Evolutionary conservation across 305 asterid genomes (phyloP).

Genomic region (Plantago lanceolata): DNA sequence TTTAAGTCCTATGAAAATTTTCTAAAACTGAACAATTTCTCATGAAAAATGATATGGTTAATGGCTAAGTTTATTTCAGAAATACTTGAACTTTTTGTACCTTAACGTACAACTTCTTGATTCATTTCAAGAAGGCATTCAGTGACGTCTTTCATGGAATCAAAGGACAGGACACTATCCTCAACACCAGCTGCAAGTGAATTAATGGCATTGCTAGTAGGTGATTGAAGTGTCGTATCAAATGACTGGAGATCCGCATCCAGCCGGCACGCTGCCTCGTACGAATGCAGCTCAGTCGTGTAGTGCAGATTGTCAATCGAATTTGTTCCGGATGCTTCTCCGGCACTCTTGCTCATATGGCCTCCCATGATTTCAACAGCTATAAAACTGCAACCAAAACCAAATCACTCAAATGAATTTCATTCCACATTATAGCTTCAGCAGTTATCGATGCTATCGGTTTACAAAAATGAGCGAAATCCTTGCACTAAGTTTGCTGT

Average conservation of each 20-base stretch:
- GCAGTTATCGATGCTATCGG: not conserved
- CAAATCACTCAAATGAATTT: conserved; percentile 12
- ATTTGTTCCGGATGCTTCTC: conserved; percentile 49
- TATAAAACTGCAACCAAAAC: conserved; percentile 13
- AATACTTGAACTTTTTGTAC: not conserved
- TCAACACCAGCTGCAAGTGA: conserved; percentile 78
- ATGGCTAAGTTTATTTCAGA: not conserved
- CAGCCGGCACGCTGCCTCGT: conserved; percentile 68
- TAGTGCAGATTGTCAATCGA: conserved; percentile 49
- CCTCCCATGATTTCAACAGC: conserved; percentile 60
- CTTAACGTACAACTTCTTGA: conserved; percentile 88
- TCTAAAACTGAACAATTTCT: not conserved
- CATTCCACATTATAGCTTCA: conserved; percentile 7
- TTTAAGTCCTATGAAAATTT: not conserved
- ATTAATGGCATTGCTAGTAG: conserved; percentile 55
- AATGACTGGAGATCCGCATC: conserved; percentile 67
- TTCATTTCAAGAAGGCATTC: conserved; percentile 88
- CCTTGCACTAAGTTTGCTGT: not conserved
- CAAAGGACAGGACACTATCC: conserved; percentile 74
- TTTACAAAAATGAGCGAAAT: not conserved
- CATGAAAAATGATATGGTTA: not conserved
- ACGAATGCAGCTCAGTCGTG: conserved; percentile 50
- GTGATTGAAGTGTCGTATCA: conserved; percentile 55
- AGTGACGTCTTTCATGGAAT: conserved; percentile 70
- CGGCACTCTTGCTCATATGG: conserved; percentile 72